These are phyloP conservation scores for Capsella bursapastoris DNA, from an alignment of 345 rosid species.

Conservation along the genomic window DNA sequence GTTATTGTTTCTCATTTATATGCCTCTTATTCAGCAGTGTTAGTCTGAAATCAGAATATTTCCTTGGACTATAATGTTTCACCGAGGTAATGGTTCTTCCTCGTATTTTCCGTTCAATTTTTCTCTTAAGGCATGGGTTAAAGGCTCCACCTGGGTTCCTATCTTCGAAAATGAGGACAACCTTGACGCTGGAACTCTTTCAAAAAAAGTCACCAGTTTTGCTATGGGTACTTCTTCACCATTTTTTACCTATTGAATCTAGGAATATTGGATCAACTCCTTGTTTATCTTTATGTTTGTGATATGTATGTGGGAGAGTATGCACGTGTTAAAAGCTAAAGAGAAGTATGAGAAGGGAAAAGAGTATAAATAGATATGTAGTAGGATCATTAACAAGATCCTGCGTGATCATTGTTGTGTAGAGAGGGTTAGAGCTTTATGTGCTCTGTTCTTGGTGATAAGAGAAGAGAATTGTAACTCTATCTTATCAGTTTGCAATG, in stretches of 20 bases:
- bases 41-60: background rate
- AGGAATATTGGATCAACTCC: conserved; percentile 5
- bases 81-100: background rate
- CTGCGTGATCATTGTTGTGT: too few relatives aligned
- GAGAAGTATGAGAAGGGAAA: too few relatives aligned
- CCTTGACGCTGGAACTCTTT: conserved; percentile 67
- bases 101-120: background rate
- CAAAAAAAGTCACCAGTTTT: conserved; percentile 70
- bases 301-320: too few relatives aligned
- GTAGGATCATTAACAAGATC: too few relatives aligned
- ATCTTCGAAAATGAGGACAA: conserved; percentile 67
- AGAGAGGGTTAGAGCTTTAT: too few relatives aligned
- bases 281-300: background rate
- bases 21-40: conserved; percentile 10
- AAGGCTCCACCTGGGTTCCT: conserved; percentile 88
- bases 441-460: too few relatives aligned
- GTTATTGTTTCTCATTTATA: conserved; percentile 2
- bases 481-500: background rate
- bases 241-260: conserved; percentile 25
- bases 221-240: conserved; percentile 66
- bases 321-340: too few relatives aligned
- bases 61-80: background rate
- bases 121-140: conserved; percentile 78
- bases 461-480: too few relatives aligned
- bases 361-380: too few relatives aligned